These are phyloP conservation scores for Pluteus cervinus DNA, from an alignment of 768 basidiomycete species.

Conservation along the genomic window DNA sequence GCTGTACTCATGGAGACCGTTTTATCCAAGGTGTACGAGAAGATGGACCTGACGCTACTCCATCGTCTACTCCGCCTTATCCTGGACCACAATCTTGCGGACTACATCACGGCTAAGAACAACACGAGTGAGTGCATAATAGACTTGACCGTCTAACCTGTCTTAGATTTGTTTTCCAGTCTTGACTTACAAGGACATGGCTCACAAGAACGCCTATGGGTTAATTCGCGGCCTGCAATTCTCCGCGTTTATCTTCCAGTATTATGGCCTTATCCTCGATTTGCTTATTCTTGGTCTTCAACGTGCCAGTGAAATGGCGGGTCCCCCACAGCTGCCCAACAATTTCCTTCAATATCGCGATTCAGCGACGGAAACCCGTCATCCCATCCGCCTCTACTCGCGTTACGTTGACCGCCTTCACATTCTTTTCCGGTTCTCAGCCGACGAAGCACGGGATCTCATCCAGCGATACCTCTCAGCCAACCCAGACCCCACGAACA, in stretches of 20 bases:
- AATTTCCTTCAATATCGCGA: conserved; percentile 98
- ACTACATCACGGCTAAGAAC: conserved; percentile 99
- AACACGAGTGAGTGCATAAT: conserved; percentile 58
- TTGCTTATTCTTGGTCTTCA: conserved; percentile 95
- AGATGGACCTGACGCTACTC: conserved; percentile 93
- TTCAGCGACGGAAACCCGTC: conserved; percentile 89
- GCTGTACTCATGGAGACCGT: conserved; percentile 99
- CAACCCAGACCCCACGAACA: conserved; percentile 97
- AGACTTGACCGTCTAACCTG: conserved; percentile 2
- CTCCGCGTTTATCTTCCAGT: conserved; percentile 99
- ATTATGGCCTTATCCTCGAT: conserved; percentile 94
- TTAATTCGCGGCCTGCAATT: conserved; percentile 97
- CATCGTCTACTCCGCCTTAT: conserved; percentile 95
- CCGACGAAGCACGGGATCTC: conserved; percentile 94
- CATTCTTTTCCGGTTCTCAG: conserved; percentile 95
- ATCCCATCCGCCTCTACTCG: conserved; percentile 97
- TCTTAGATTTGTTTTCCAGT: conserved; percentile 28
- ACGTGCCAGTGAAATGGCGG: conserved; percentile 98
- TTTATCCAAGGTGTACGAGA: conserved; percentile 96
- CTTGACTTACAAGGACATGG: conserved; percentile 96
- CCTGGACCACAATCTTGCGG: conserved; percentile 96
- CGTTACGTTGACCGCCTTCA: conserved; percentile 95
- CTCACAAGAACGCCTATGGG: conserved; percentile 95
- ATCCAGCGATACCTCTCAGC: conserved; percentile 97
- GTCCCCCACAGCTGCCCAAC: conserved; percentile 95